A percentile compares a stretch with the other conserved stretches of the same genome.
phyloP scores from a whole-genome alignment of 1,284 basidiomycete genomes.

The Mycosarcoma maydis region DNA sequence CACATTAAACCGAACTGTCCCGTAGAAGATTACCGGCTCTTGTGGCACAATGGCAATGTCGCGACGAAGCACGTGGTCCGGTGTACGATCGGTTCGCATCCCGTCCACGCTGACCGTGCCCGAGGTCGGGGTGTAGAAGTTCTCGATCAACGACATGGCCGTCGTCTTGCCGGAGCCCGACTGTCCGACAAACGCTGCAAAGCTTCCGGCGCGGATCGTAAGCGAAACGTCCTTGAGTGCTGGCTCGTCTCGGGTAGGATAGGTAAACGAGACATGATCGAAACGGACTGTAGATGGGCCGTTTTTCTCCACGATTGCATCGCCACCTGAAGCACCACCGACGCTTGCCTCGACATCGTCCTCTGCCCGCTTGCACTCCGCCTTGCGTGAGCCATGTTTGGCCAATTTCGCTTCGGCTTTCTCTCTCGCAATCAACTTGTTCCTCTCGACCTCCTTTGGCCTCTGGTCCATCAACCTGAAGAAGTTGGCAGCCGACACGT shows the following conservation, averaged over 20 bases:
- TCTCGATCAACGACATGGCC: conserved; percentile 67
- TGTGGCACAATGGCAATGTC: conserved; percentile 58
- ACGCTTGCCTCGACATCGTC: conserved; percentile 87
- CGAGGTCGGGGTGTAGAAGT: conserved; percentile 74
- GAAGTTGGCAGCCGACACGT: conserved; percentile 52
- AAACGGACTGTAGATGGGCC: conserved; percentile 26
- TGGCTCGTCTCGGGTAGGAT: conserved; percentile 35
- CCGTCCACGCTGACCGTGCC: conserved; percentile 80
- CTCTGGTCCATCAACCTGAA: conserved; percentile 51
- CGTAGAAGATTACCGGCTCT: conserved; percentile 71
- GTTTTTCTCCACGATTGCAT: conserved; percentile 13
- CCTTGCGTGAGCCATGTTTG: conserved; percentile 69
- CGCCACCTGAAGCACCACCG: conserved; percentile 68
- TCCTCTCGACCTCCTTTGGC: conserved; percentile 78
- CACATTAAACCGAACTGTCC: conserved; percentile 66
- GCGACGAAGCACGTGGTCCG: conserved; percentile 66
- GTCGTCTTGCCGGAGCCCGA: conserved; percentile 63
- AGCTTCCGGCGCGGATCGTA: conserved; percentile 46
- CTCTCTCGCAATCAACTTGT: conserved; percentile 49
- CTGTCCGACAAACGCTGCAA: conserved; percentile 70
- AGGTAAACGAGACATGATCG: conserved; percentile 39
- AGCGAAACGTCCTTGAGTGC: conserved; percentile 55
- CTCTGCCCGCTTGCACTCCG: conserved; percentile 83
- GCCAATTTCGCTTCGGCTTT: conserved; percentile 49
- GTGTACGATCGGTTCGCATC: conserved; percentile 88